phyloP scores from a whole-genome alignment of 192 early-diverging fungal species.

The Piromyces finnis region DNA sequence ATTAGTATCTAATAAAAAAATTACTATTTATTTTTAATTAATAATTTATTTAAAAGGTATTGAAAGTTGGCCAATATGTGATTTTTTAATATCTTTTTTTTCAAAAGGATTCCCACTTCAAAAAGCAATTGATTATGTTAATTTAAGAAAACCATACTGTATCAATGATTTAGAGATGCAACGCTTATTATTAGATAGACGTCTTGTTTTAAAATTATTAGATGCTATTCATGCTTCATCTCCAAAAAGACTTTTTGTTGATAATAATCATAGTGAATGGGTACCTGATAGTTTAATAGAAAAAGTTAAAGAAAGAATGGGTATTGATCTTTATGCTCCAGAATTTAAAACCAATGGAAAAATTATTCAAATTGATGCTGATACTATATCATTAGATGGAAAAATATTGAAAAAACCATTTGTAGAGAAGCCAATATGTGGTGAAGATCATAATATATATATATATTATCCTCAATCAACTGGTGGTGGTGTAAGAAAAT shows the following conservation, averaged over 20 bases:
- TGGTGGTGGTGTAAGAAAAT: conserved; percentile 63
- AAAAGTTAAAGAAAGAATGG: conserved; percentile 28
- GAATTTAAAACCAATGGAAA: neutral
- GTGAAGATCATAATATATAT: conserved; percentile 94
- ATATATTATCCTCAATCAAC: conserved; percentile 71
- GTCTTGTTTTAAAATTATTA: conserved; percentile 68
- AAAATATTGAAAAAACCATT: conserved; percentile 72
- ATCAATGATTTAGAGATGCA: conserved; percentile 86
- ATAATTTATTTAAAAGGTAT: conserved; percentile 38
- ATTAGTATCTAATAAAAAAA: too few relatives aligned
- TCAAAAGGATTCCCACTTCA: conserved; percentile 79
- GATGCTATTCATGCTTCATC: conserved; percentile 64
- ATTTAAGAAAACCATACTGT: conserved; percentile 64
- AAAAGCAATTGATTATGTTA: conserved; percentile 80
- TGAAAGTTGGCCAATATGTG: conserved; percentile 78
- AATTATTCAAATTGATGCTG: conserved; percentile 25
- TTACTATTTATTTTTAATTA: too few relatives aligned
- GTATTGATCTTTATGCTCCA: conserved; percentile 18
- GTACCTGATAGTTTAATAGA: conserved; percentile 28
- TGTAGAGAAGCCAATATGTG: conserved; percentile 91
- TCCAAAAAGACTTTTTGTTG: conserved; percentile 54
- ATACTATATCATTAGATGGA: conserved; percentile 53
- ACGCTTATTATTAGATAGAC: conserved; percentile 70
- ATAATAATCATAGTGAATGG: conserved; percentile 43
- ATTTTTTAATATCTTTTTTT: conserved; percentile 95